These are phyloP conservation scores for Penicillium freii DNA, from an alignment of 2,329 filamentous ascomycete genomes.

Conservation along the genomic window DNA sequence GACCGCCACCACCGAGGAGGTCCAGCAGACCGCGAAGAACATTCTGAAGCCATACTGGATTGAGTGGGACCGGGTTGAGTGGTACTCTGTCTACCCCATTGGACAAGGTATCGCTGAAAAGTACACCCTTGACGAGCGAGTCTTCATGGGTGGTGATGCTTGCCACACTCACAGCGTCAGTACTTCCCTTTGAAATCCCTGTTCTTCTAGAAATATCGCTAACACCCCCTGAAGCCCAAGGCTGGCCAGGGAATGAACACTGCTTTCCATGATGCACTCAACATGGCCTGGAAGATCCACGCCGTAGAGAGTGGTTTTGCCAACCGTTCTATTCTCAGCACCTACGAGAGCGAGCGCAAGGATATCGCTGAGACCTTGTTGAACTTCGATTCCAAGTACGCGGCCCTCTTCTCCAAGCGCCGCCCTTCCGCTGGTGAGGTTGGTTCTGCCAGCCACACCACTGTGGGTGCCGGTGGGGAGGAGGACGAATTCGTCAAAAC, in stretches of 20 bases:
- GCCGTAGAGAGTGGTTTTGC: slow-evolving; percentile 83
- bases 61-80: slow-evolving; percentile 63
- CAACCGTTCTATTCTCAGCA: slow-evolving; percentile 69
- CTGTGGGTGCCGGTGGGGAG: slow-evolving; percentile 28
- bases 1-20: slow-evolving; percentile 58
- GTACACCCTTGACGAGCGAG: slow-evolving; percentile 63
- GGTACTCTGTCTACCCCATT: slow-evolving; percentile 66
- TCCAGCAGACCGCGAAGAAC: slow-evolving; percentile 57
- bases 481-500: slow-evolving; percentile 78
- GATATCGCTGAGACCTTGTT: slow-evolving; percentile 80
- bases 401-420: slow-evolving; percentile 81
- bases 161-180: slow-evolving; percentile 59
- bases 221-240: slow-evolving; percentile 46
- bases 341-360: slow-evolving; percentile 84
- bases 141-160: slow-evolving; percentile 65
- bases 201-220: neutral
- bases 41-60: slow-evolving; percentile 61
- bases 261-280: slow-evolving; percentile 66
- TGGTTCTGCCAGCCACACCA: slow-evolving; percentile 57
- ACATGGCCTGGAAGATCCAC: slow-evolving; percentile 95
- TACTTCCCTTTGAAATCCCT: neutral
- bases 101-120: slow-evolving; percentile 64
- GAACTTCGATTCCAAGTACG: slow-evolving; percentile 84
- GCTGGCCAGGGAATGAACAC: slow-evolving; percentile 65
- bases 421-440: slow-evolving; percentile 72